Conservation (phyloP, 2,329 filamentous ascomycete genomes). For the Sordariomycetes sp. region DNA sequence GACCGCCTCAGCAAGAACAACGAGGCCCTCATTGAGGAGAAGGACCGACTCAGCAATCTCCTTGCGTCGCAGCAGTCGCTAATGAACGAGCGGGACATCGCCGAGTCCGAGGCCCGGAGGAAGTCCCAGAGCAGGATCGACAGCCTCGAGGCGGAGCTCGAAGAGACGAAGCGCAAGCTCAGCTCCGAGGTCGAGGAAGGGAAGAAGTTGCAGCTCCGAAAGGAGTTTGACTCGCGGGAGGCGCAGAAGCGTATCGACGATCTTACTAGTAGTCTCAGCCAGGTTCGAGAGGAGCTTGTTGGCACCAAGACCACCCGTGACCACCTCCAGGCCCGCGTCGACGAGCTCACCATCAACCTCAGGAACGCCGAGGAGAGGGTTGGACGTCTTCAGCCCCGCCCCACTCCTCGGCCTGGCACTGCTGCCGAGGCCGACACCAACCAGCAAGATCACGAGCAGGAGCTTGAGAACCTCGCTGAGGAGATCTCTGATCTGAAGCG, state of each 20-base stretch:
- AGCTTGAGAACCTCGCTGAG: conserved; percentile 67
- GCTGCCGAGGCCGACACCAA: conserved; percentile 17
- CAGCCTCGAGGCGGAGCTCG: conserved; percentile 64
- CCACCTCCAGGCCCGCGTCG: conserved; percentile 76
- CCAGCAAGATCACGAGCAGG: conserved; percentile 38
- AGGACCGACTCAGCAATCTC: conserved; percentile 68
- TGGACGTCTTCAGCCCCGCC: conserved; percentile 67
- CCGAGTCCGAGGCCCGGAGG: conserved; percentile 69
- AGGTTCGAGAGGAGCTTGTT: conserved; percentile 76
- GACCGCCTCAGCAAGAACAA: conserved; percentile 80
- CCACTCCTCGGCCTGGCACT: conserved; percentile 45
- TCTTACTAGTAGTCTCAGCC: conserved; percentile 64
- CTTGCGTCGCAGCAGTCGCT: conserved; percentile 77
- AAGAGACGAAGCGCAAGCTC: conserved; percentile 68
- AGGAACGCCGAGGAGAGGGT: conserved; percentile 81
- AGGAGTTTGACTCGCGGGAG: conserved; percentile 83
- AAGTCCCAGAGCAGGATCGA: conserved; percentile 70
- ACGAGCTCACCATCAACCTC: conserved; percentile 79
- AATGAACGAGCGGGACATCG: conserved; percentile 80
- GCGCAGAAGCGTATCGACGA: conserved; percentile 88
- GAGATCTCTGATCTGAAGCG: conserved; percentile 80
- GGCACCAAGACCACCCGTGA: conserved; percentile 78
- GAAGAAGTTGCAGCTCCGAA: conserved; percentile 69
- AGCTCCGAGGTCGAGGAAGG: conserved; percentile 71
- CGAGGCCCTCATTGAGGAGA: conserved; percentile 71